Base-by-base conservation (phyloP, 371 early-diverging fungal genomes). In the Saksenaea oblongispora region DNA sequence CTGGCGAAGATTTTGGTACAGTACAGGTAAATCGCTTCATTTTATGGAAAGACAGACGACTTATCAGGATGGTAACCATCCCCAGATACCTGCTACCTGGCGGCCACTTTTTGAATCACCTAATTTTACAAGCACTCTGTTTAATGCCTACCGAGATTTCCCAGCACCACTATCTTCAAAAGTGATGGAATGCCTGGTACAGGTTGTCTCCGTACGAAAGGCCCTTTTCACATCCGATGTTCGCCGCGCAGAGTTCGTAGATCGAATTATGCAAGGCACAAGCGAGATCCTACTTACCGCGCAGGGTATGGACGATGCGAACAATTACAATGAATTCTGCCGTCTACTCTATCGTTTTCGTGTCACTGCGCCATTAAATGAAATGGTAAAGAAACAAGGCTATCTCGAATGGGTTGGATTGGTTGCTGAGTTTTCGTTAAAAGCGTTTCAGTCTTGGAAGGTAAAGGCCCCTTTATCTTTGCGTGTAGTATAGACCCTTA, bases 281-380 rank as follows among this genome's bases (percentile, higher is more conserved):
- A 66, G 73, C 0, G 79, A 86, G 55, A 86, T 92, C 7, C 70
- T 94, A 31, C 61, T 74, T 0, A 72, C 73, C 7, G 75, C 83
- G 0, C 67, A 75, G 24, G 87, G 88, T 5, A 72, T 92, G 61
- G 74, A 79, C 18, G 88, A 93, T 28, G 67, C 79, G 3, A 84
- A 87, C 31, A 93, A 90, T 66, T 92, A 84, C 67, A 91, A 94
- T 64, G 92, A 92, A 63, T 86, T 95, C 66, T 89, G 92, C 64
- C 84, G 93, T 24, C 76, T 93, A 65, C 78, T 95, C 39, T 84
- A 90, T 5, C 76, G 95, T 15, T 89, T 95, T 63, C 85, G 92
- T 69, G 81, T 80, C 34, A 89, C 88, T 17, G 89, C 89, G 60
- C 90, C 90, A 44, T 74, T 91, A 41, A 69, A 81, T 22, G 93